These are phyloP conservation scores for Pseudofabraea citricarpa DNA, from an alignment of 2,329 filamentous ascomycete species.

Conservation along the genomic window DNA sequence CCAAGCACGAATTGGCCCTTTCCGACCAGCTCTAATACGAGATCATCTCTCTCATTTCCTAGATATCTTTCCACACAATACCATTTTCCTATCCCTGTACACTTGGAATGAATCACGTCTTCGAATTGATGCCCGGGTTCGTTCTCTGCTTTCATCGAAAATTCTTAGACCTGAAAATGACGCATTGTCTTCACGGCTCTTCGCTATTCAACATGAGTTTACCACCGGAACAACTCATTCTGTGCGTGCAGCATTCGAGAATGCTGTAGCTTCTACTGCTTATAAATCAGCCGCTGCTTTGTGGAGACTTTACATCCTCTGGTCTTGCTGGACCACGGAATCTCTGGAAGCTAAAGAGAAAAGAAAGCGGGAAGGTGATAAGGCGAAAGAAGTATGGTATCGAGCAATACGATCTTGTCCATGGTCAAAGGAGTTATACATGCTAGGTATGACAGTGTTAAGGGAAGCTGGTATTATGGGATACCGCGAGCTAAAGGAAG, in stretches of 20 bases:
- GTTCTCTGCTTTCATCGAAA: slow-evolving; percentile 51
- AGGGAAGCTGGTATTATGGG: slow-evolving; percentile 26
- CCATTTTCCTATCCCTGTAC: slow-evolving; percentile 66
- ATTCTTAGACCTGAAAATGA: slow-evolving; percentile 28
- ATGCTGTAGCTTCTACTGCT: slow-evolving; percentile 35
- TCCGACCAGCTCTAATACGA: slow-evolving; percentile 63
- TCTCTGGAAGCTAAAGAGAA: slow-evolving; percentile 18
- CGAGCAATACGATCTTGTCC: slow-evolving; percentile 52
- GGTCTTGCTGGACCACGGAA: slow-evolving; percentile 35
- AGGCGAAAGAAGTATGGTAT: slow-evolving; percentile 48
- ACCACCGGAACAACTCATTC: slow-evolving; percentile 44
- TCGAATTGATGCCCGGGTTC: slow-evolving; percentile 70
- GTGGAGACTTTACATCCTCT: slow-evolving; percentile 48
- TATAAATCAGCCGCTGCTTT: slow-evolving; percentile 36
- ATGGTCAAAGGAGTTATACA: slow-evolving; percentile 57
- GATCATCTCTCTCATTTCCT: slow-evolving; percentile 57
- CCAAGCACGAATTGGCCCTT: slow-evolving; percentile 52
- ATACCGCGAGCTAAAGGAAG: not conserved
- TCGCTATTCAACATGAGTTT: slow-evolving; percentile 51
- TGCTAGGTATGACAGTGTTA: slow-evolving; percentile 39
- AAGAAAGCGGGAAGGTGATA: slow-evolving; percentile 4
- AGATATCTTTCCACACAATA: slow-evolving; percentile 66
- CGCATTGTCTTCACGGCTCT: slow-evolving; percentile 44
- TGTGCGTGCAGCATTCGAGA: slow-evolving; percentile 49
- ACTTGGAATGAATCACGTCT: slow-evolving; percentile 70